These are phyloP conservation scores for Krasilnikovozyma curviuscula DNA, from an alignment of 768 basidiomycete genomes.

Conservation along the genomic window DNA sequence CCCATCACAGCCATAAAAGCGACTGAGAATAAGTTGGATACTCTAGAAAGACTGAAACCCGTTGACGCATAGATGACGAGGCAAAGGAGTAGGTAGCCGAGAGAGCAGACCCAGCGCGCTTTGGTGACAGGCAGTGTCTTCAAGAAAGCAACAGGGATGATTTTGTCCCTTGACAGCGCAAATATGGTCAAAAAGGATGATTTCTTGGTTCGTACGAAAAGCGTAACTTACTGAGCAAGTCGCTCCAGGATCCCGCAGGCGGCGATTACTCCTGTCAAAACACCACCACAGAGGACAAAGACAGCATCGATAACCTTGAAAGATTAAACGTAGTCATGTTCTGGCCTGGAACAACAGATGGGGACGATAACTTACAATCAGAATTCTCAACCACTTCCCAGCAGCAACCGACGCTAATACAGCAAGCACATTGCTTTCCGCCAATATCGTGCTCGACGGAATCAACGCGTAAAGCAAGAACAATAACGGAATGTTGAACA, in stretches of 20 bases:
- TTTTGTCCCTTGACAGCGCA: constrained; percentile 30
- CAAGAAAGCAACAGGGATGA: constrained; percentile 40
- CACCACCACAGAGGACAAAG: constrained; percentile 51
- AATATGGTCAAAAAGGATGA: not conserved
- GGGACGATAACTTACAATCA: no score
- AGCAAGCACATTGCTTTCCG: constrained; percentile 44
- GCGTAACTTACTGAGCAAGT: constrained; percentile 29
- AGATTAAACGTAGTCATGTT: no score
- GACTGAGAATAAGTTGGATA: constrained; percentile 29
- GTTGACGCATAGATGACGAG: constrained; percentile 41
- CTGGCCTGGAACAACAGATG: no score
- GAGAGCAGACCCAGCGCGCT: constrained; percentile 37
- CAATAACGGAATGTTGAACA: constrained; percentile 40
- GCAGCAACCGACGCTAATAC: constrained; percentile 35
- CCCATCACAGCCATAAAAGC: constrained; percentile 8
- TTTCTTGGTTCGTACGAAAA: no score
- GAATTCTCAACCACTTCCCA: constrained; percentile 42
- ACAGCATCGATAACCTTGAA: constrained; percentile 48
- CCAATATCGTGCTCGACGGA: constrained; percentile 34
- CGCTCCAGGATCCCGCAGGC: constrained; percentile 32
- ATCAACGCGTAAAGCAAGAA: constrained; percentile 41
- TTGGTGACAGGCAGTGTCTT: constrained; percentile 34
- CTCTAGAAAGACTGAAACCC: constrained; percentile 34
- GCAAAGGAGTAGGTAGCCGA: constrained; percentile 36
- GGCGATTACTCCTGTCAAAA: constrained; percentile 38